phyloP scores from a whole-genome alignment of 1,284 basidiomycete species.

The Salmacisia buchloeana region DNA sequence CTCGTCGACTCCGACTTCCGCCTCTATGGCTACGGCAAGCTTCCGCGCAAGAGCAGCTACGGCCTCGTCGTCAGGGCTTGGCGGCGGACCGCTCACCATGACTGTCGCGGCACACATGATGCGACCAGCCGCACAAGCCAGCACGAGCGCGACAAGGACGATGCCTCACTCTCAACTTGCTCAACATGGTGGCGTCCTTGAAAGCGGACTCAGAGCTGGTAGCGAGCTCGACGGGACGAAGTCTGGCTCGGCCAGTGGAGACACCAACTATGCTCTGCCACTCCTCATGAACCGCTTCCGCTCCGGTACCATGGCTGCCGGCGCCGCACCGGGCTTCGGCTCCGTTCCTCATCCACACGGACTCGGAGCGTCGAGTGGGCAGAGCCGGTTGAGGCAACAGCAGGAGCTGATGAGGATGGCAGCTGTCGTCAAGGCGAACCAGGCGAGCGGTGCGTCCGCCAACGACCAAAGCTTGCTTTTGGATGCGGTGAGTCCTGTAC shows the following conservation, averaged over 20 bases:
- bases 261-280: too few species aligned
- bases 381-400: not conserved
- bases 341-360: too few species aligned
- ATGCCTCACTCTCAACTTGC: too few species aligned
- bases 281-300: not conserved
- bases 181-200: too few species aligned
- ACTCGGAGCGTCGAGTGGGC: not conserved
- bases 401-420: not conserved
- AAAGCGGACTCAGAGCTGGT: too few species aligned
- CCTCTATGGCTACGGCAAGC: not conserved
- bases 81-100: not conserved
- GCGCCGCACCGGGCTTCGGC: not conserved
- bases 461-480: too few species aligned
- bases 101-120: not conserved
- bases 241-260: too few species aligned
- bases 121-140: too few species aligned
- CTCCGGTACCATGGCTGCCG: not conserved
- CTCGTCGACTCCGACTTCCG: not conserved
- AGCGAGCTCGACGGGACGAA: too few species aligned
- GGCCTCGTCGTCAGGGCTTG: not conserved
- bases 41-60: not conserved
- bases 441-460: not conserved
- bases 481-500: too few species aligned
- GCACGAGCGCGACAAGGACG: too few species aligned
- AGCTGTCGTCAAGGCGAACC: not conserved